A percentile compares a stretch with the other conserved stretches of the same genome.
phyloP scores from a whole-genome alignment of 2,329 filamentous ascomycete genomes.

The Neonectria punicea region DNA sequence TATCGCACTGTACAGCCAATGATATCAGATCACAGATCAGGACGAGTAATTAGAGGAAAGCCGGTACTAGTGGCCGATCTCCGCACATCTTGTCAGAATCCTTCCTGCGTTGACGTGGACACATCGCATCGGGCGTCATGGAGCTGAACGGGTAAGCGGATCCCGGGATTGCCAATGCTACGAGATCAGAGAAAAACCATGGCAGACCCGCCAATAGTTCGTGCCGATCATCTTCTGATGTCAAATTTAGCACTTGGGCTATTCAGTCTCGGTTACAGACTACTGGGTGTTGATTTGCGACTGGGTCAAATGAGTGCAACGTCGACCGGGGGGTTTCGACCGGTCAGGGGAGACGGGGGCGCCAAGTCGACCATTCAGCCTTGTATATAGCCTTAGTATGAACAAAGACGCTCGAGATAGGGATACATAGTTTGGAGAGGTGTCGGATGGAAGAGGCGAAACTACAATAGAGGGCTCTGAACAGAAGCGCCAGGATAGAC shows the following conservation, averaged over 20 bases:
- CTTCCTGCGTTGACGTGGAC: neutral
- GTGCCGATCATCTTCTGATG: slow-evolving; percentile 33
- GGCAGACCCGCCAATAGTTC: slow-evolving; percentile 29
- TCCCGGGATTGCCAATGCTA: slow-evolving; percentile 21
- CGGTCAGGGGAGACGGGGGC: slow-evolving; percentile 18
- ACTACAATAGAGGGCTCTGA: neutral
- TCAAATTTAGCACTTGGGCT: slow-evolving; percentile 41
- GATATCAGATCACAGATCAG: slow-evolving; percentile 18
- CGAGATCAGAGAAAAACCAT: slow-evolving; percentile 31
- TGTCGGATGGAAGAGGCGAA: neutral
- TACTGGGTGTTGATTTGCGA: slow-evolving; percentile 15
- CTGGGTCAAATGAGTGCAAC: slow-evolving; percentile 28
- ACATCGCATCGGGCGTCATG: neutral
- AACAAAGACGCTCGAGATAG: neutral
- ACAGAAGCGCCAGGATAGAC: neutral
- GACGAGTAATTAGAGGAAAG: neutral
- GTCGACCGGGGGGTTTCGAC: slow-evolving; percentile 23
- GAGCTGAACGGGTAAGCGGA: slow-evolving; percentile 16
- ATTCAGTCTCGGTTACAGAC: slow-evolving; percentile 22
- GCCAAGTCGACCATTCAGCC: slow-evolving; percentile 26
- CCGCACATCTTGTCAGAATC: slow-evolving; percentile 25
- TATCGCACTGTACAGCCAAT: slow-evolving; percentile 5
- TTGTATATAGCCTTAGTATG: slow-evolving; percentile 7
- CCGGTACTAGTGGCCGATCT: slow-evolving; percentile 25
- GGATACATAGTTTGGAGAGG: neutral